phyloP scores from a whole-genome alignment of 805 yeast genomes.

The Lachancea quebecensis region DNA sequence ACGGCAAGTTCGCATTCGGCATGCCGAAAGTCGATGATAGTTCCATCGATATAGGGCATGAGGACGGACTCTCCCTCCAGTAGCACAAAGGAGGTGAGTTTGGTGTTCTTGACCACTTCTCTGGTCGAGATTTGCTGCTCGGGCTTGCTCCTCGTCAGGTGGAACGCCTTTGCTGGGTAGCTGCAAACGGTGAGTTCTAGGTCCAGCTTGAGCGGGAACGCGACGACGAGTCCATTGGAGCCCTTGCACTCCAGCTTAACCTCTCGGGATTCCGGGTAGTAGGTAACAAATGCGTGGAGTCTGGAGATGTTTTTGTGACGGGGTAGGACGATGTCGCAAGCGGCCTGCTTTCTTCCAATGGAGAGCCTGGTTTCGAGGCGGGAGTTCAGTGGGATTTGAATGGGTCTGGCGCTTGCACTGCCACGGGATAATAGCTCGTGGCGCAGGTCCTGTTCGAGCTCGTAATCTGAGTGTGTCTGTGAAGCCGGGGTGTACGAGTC shows the following conservation, averaged over 20 bases:
- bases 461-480: conserved; percentile 6
- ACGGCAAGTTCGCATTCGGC: conserved; percentile 49
- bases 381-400: conserved; percentile 16
- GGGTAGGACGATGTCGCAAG: conserved; percentile 29
- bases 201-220: conserved; percentile 45
- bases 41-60: conserved; percentile 56
- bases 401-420: neutral
- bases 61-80: conserved; percentile 55
- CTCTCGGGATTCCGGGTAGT: conserved; percentile 34
- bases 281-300: conserved; percentile 33
- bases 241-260: conserved; percentile 68
- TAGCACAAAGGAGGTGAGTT: conserved; percentile 33
- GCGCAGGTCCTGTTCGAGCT: conserved; percentile 6
- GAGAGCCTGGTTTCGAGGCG: conserved; percentile 17
- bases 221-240: conserved; percentile 68
- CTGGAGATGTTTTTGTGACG: conserved; percentile 29
- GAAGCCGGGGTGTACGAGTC: conserved; percentile 4
- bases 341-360: conserved; percentile 27
- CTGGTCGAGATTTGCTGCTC: conserved; percentile 11
- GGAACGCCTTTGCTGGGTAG: conserved; percentile 18
- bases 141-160: conserved; percentile 12
- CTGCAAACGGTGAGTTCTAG: conserved; percentile 27
- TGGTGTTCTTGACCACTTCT: conserved; percentile 14
- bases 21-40: conserved; percentile 55
- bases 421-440: neutral